Base-by-base conservation (phyloP, 2,329 filamentous ascomycete genomes). In the Scleromitrula shiraiana region DNA sequence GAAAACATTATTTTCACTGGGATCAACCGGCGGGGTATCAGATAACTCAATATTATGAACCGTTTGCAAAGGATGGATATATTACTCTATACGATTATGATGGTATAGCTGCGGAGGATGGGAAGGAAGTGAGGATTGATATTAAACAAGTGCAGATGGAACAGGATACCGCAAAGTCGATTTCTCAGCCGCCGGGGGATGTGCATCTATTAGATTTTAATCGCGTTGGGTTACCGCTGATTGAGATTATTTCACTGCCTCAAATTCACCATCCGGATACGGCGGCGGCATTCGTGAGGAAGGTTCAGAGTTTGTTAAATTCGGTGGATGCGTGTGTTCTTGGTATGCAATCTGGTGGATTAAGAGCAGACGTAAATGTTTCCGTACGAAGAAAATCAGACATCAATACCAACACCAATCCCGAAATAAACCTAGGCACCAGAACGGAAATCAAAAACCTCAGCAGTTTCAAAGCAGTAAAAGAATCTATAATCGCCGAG, bases 1-100 rank as follows among this genome's bases (percentile, higher is more conserved):
- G 93, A 54, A 98, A 98, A 66, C 93, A 98, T 67, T 98, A 98
- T 68, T 97, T 98, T 67, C 95, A 96, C 72, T 95, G 93, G 78
- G 93, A 98, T 66, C 93, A 98, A 67, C 93, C 93, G 0, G 78
- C 88, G 0, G 93, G 93, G 0, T 98, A 98, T 66, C 93, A 98
- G 66, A 95, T 98, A 54, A 98, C 93, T 2, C 93, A 98, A 64
- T 97, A 91, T 69, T 96, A 97, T 65, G 71, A 80, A 50, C 80
- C 81, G 0, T 80, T 84, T 56, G 81, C 81, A 1, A 79, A 74
- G 51, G 74, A 88, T 58, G 93, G 93, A 2, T 68, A 71, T 32
- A 72, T 97, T n/a, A 76, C 73, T 0, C 72, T 98, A 5, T 77
- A 76, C 32, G 68, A 78, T 4, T 75, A 88, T 50, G 91, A 96